Conservation (phyloP, 2,329 filamentous ascomycete species). For the Calycina herbarum region DNA sequence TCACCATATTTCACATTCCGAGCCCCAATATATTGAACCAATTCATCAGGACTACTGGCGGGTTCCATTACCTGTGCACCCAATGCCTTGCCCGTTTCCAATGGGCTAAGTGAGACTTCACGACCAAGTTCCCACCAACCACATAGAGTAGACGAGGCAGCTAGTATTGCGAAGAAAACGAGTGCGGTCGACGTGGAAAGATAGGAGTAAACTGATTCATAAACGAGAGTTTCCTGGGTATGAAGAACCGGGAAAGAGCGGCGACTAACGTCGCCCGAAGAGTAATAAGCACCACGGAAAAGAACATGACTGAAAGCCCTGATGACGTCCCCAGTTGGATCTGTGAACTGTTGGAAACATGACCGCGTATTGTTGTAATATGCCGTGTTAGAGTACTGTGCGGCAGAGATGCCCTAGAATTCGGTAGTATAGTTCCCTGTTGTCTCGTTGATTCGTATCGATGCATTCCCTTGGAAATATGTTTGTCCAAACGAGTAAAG, state of each 20-base stretch:
- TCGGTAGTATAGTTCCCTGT: neutral
- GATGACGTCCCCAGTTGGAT: slow-evolving; percentile 1
- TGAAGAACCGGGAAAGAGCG: neutral
- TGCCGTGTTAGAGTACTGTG: neutral
- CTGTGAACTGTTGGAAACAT: neutral
- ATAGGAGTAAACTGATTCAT: neutral
- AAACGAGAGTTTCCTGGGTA: neutral
- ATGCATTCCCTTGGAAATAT: neutral
- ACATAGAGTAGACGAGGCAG: neutral
- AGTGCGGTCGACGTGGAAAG: neutral
- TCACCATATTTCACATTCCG: too few species aligned
- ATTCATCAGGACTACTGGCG: too few species aligned
- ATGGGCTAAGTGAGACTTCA: neutral
- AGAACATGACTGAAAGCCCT: slow-evolving; percentile 5
- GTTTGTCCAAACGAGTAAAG: slow-evolving; percentile 3
- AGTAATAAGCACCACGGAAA: neutral
- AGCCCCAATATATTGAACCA: too few species aligned
- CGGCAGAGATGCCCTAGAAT: neutral
- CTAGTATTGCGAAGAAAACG: neutral
- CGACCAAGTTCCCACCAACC: slow-evolving; percentile 9
- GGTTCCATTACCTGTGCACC: neutral
- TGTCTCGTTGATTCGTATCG: neutral
- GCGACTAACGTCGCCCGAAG: neutral
- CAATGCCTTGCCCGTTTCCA: slow-evolving; percentile 8
- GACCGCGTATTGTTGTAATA: neutral